phyloP scores from a whole-genome alignment of 495 filamentous ascomycete genomes.

The Daldinia grandis region DNA sequence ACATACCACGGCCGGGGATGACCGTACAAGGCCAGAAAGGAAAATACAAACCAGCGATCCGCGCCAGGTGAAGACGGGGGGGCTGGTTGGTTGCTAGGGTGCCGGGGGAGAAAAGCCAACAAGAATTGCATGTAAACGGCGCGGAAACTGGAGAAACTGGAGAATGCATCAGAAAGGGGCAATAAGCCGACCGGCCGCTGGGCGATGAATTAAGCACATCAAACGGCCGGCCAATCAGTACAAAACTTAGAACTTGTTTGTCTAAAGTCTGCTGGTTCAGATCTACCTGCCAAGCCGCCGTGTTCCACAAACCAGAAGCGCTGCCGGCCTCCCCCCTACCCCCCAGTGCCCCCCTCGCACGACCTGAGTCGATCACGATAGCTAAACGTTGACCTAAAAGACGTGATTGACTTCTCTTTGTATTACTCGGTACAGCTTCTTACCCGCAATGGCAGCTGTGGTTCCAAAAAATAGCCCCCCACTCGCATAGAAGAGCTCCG shows the following conservation, averaged over 20 bases:
- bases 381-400: conserved; percentile 24
- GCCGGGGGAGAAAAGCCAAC: neutral
- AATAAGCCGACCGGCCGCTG: conserved; percentile 20
- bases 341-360: conserved; percentile 22
- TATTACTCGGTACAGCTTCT: conserved; percentile 22
- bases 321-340: conserved; percentile 22
- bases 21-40: conserved; percentile 9
- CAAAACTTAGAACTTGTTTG: conserved; percentile 17
- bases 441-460: conserved; percentile 36
- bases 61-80: conserved; percentile 25
- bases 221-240: conserved; percentile 28
- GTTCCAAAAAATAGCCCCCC: conserved; percentile 23
- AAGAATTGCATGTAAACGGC: conserved; percentile 19
- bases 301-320: conserved; percentile 32
- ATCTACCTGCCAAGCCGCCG: conserved; percentile 39
- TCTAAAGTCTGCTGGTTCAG: conserved; percentile 31
- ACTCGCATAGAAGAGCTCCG: conserved; percentile 26
- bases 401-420: conserved; percentile 30
- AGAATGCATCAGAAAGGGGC: conserved; percentile 16
- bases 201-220: conserved; percentile 29
- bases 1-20: conserved; percentile 17
- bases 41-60: conserved; percentile 11
- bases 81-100: neutral
- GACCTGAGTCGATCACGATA: conserved; percentile 36
- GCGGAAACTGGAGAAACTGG: conserved; percentile 11